Conservation (phyloP, 169 alveolate species). For the Amoebophrya sp. region DNA sequence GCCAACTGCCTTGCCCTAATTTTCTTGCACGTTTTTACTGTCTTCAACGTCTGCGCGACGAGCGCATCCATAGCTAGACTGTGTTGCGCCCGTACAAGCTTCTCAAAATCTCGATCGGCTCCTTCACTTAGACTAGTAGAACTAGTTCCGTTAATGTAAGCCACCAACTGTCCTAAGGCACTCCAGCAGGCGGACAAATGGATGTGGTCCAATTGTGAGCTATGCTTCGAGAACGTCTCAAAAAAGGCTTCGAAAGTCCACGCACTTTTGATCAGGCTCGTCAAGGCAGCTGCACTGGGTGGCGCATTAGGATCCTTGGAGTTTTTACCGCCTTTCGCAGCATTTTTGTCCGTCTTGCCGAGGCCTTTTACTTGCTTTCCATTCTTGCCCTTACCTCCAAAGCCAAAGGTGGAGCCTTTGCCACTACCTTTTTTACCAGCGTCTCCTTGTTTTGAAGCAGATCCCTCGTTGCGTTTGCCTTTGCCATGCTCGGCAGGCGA, state of each 20-base stretch:
- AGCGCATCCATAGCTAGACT: background rate
- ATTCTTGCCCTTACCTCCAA: background rate
- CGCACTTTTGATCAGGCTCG: background rate
- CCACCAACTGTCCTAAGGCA: background rate
- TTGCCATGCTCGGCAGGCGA: too few species aligned
- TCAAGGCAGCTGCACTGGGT: background rate
- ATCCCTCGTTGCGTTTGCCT: too few species aligned
- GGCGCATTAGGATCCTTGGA: background rate
- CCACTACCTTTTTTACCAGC: too few species aligned
- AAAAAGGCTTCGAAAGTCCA: background rate
- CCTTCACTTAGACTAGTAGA: background rate
- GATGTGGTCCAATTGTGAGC: background rate
- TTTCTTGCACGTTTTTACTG: background rate
- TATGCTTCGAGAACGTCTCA: background rate
- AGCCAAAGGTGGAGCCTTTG: too few species aligned
- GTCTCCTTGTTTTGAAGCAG: too few species aligned
- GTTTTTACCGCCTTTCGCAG: background rate
- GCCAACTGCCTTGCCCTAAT: background rate
- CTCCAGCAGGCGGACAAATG: background rate
- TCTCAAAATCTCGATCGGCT: background rate
- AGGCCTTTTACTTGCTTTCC: background rate
- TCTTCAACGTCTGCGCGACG: background rate
- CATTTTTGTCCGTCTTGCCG: background rate
- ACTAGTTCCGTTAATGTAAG: background rate
- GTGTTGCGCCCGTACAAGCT: background rate